Conservation (phyloP, 805 yeast genomes). For the Citeromyces nyonsensis region DNA sequence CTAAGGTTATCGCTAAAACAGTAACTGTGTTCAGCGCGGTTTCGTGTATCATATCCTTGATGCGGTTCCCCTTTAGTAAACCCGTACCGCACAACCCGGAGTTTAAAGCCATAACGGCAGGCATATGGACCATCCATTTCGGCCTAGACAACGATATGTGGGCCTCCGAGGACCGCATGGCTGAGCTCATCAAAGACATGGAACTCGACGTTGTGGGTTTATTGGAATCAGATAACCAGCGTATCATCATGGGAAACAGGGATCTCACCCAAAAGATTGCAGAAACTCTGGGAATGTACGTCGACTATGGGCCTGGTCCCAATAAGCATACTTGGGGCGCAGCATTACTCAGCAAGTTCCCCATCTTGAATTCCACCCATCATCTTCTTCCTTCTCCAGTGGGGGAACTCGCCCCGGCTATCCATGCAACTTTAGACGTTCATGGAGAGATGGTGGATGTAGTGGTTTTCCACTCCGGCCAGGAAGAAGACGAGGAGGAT, state of each 20-base stretch:
- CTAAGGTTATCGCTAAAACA: neutral
- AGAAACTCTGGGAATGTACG: constrained; percentile 87
- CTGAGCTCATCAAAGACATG: constrained; percentile 66
- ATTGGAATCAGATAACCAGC: constrained; percentile 85
- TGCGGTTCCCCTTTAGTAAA: constrained; percentile 40
- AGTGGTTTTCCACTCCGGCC: constrained; percentile 95
- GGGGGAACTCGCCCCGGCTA: constrained; percentile 97
- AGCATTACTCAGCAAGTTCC: constrained; percentile 84
- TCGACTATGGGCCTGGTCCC: constrained; percentile 96
- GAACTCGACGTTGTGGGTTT: constrained; percentile 86
- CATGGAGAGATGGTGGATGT: constrained; percentile 82
- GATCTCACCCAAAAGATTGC: constrained; percentile 86
- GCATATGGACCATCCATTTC: constrained; percentile 97
- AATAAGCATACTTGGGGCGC: constrained; percentile 98
- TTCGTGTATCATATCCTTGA: constrained; percentile 34
- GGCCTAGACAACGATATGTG: constrained; percentile 97
- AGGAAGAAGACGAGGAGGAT: constrained; percentile 94
- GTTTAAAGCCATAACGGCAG: constrained; percentile 74
- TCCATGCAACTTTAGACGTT: constrained; percentile 86
- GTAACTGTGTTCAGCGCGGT: constrained; percentile 7
- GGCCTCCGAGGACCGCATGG: constrained; percentile 89
- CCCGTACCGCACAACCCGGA: constrained; percentile 57
- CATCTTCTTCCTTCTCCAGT: constrained; percentile 92
- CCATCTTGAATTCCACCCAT: constrained; percentile 80
- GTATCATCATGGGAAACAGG: constrained; percentile 89